Conservation (phyloP, 2,329 filamentous ascomycete genomes). For the Geosmithia putterillii region DNA sequence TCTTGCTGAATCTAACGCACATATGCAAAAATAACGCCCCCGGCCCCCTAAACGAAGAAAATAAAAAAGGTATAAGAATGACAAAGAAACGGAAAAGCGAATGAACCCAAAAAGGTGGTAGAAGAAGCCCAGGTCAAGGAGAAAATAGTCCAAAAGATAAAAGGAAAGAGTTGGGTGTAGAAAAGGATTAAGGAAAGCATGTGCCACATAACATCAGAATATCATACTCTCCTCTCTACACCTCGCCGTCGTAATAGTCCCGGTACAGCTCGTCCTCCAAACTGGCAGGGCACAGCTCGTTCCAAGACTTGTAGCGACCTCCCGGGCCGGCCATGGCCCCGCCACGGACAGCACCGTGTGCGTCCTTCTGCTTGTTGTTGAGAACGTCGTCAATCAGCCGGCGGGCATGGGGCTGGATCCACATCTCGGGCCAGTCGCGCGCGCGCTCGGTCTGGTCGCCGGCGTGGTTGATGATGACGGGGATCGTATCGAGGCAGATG, state of each 20-base stretch:
- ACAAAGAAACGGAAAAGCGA: no score
- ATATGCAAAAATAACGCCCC: background rate
- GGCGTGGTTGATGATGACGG: slow-evolving; percentile 16
- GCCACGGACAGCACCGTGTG: slow-evolving; percentile 6
- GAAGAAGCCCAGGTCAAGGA: background rate
- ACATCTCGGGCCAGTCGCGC: slow-evolving; percentile 11
- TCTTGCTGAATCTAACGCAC: background rate
- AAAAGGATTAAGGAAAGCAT: background rate
- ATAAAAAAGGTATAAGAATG: background rate
- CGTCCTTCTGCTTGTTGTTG: slow-evolving; percentile 5
- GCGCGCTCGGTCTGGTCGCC: slow-evolving; percentile 9
- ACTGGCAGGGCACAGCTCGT: slow-evolving; percentile 10
- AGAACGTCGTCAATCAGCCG: slow-evolving; percentile 9
- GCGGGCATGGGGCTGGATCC: slow-evolving; percentile 10
- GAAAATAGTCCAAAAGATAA: background rate
- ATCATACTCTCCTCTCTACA: background rate
- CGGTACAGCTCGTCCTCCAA: slow-evolving; percentile 13
- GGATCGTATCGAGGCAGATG: slow-evolving; percentile 13
- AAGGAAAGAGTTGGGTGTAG: background rate
- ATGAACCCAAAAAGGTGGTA: no score
- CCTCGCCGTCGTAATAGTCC: slow-evolving; percentile 3
- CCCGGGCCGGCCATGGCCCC: background rate
- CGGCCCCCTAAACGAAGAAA: background rate
- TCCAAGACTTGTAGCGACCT: slow-evolving; percentile 7
- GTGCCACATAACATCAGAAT: background rate